Percentiles rank a stretch among this genome's conserved stretches.
phyloP scores from a whole-genome alignment of 257 asterid genomes.

The Forsythia suspensa region DNA sequence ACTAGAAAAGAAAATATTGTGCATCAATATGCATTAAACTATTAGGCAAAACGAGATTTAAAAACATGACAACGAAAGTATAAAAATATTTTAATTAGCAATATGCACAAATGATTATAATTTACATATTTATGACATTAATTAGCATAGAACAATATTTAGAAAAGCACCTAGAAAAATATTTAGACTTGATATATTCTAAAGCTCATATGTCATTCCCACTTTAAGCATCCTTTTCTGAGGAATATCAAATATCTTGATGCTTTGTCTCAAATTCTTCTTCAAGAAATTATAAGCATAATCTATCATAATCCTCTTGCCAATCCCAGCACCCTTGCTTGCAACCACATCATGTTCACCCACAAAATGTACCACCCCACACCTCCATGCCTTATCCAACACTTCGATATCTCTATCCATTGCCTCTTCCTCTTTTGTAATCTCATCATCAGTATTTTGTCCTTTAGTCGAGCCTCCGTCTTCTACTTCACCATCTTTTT shows the following conservation, averaged over 20 bases:
- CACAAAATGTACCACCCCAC: conserved; percentile 36
- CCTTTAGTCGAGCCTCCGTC: not conserved
- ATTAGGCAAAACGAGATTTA: too few relatives aligned
- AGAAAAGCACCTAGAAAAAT: too few relatives aligned
- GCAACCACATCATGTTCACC: conserved; percentile 45
- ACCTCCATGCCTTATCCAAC: conserved; percentile 31
- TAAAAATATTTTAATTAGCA: too few relatives aligned
- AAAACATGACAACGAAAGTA: too few relatives aligned
- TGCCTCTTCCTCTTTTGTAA: not conserved
- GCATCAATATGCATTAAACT: too few relatives aligned
- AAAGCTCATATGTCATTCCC: conserved; percentile 37
- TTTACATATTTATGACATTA: too few relatives aligned
- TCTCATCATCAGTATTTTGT: not conserved
- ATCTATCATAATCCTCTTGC: conserved; percentile 31
- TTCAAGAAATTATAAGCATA: conserved; percentile 39
- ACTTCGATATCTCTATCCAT: conserved; percentile 18
- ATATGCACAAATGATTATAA: too few relatives aligned
- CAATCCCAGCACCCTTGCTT: conserved; percentile 27
- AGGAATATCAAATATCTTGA: conserved; percentile 37
- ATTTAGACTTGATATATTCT: too few relatives aligned
- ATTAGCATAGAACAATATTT: too few relatives aligned
- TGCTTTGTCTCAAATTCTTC: conserved; percentile 38
- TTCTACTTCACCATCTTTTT: not conserved
- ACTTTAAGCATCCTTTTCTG: conserved; percentile 41
- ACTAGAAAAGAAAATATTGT: too few relatives aligned